A percentile compares a stretch with the other conserved stretches of the same genome.
Conservation (phyloP, 1,284 basidiomycete species). For the Taiwanofungus camphoratus region DNA sequence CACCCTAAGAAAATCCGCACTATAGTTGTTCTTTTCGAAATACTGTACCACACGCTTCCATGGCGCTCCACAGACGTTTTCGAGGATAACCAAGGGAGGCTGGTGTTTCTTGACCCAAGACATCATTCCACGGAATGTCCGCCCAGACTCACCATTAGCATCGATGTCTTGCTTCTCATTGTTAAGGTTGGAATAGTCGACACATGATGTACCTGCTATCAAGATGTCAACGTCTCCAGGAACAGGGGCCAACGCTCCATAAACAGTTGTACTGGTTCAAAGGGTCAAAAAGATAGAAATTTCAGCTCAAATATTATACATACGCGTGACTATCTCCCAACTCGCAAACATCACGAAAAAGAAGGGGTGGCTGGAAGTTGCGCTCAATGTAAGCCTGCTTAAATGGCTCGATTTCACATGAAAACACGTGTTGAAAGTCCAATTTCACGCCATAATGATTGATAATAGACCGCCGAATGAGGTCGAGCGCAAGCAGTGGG, state of each 20-base stretch:
- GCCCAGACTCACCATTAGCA: constrained; percentile 84
- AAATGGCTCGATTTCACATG: constrained; percentile 97
- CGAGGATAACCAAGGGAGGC: constrained; percentile 87
- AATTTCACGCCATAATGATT: constrained; percentile 65
- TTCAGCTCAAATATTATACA: constrained; percentile 21
- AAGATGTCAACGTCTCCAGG: constrained; percentile 89
- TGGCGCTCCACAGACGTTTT: constrained; percentile 91
- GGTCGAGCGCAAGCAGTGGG: constrained; percentile 82
- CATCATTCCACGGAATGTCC: constrained; percentile 89
- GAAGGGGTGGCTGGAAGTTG: constrained; percentile 86
- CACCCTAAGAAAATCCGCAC: constrained; percentile 66
- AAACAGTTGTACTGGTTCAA: constrained; percentile 73
- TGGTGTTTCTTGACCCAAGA: constrained; percentile 85
- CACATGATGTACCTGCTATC: constrained; percentile 92
- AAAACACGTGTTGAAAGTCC: constrained; percentile 89
- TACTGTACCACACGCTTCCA: constrained; percentile 77
- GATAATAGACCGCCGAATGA: constrained; percentile 73
- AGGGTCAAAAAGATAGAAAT: constrained; percentile 12
- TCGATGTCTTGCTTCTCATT: constrained; percentile 89
- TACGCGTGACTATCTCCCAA: constrained; percentile 76
- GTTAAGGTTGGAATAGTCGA: constrained; percentile 94
- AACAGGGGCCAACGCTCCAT: constrained; percentile 80
- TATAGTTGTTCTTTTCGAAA: constrained; percentile 76
- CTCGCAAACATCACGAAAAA: constrained; percentile 94
- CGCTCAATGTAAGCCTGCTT: constrained; percentile 98